Percentiles rank a stretch among this genome's conserved stretches.
Conservation (phyloP, 2,329 filamentous ascomycete genomes). For the Aquanectria penicillioides region DNA sequence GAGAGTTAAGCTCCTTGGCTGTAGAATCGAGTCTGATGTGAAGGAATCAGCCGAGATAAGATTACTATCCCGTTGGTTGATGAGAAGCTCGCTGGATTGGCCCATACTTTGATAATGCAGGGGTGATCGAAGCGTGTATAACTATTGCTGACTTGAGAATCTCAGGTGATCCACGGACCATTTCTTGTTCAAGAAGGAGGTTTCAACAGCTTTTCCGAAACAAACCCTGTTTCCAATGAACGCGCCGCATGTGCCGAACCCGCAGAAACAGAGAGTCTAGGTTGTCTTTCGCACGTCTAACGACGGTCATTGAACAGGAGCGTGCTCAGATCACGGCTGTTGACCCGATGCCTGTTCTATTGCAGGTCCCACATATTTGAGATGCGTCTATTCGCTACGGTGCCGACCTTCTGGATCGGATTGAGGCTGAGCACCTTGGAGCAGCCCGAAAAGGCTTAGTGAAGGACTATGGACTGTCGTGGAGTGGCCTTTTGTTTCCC, state of each 20-base stretch:
- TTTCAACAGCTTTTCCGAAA: slow-evolving; percentile 1
- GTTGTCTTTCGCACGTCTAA: too few relatives aligned
- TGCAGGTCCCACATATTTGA: background rate
- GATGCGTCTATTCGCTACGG: slow-evolving; percentile 1
- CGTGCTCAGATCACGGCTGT: background rate
- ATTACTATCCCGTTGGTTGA: too few relatives aligned
- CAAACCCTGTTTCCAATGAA: background rate
- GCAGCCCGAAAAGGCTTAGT: slow-evolving; percentile 23
- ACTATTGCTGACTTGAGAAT: background rate
- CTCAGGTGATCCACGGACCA: background rate
- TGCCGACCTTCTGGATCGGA: slow-evolving; percentile 19
- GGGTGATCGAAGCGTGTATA: background rate
- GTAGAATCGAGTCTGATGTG: background rate
- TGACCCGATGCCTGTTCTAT: background rate
- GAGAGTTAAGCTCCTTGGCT: slow-evolving; percentile 12
- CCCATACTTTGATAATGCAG: background rate
- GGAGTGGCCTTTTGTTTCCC: background rate
- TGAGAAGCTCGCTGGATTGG: background rate
- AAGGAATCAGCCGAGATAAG: background rate
- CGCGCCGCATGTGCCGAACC: background rate
- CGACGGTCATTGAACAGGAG: too few relatives aligned
- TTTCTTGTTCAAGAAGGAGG: slow-evolving; percentile 8
- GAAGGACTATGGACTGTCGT: background rate
- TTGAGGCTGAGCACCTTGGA: slow-evolving; percentile 34
- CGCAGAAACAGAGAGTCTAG: background rate